phyloP scores from a whole-genome alignment of 1,284 basidiomycete species.

The Ceratobasidium theobromae region DNA sequence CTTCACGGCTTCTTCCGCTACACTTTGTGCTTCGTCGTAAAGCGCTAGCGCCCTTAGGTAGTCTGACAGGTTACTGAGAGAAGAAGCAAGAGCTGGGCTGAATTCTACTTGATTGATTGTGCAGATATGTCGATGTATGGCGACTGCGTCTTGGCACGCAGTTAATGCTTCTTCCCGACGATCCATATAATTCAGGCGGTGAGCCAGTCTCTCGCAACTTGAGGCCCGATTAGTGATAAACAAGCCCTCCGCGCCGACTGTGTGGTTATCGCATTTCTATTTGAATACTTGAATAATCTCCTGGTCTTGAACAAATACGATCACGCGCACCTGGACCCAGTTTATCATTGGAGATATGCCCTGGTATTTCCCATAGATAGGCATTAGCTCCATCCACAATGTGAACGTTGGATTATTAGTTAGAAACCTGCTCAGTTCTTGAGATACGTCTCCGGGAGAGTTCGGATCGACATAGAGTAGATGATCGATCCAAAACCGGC shows the following conservation, averaged over 20 bases:
- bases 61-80: no score
- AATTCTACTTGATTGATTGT: not conserved
- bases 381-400: not conserved
- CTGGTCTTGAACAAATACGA: no score
- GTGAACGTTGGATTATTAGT: not conserved
- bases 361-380: not conserved
- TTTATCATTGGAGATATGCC: not conserved
- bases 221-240: not conserved
- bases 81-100: not conserved
- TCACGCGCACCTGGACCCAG: not conserved
- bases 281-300: not conserved
- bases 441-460: not conserved
- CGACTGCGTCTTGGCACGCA: not conserved
- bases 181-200: not conserved
- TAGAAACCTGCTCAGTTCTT: not conserved
- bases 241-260: not conserved
- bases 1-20: no score
- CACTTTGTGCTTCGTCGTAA: no score
- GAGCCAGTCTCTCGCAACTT: not conserved
- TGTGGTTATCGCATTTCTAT: no score
- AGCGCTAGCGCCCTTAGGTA: no score
- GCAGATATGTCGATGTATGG: not conserved
- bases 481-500: constrained; percentile 3
- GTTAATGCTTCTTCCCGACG: not conserved
- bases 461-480: not conserved